A percentile compares a stretch with the other conserved stretches of the same genome.
Evolutionary conservation across 805 yeast genomes (phyloP).

Genomic region (Torulaspora gathmanii): DNA sequence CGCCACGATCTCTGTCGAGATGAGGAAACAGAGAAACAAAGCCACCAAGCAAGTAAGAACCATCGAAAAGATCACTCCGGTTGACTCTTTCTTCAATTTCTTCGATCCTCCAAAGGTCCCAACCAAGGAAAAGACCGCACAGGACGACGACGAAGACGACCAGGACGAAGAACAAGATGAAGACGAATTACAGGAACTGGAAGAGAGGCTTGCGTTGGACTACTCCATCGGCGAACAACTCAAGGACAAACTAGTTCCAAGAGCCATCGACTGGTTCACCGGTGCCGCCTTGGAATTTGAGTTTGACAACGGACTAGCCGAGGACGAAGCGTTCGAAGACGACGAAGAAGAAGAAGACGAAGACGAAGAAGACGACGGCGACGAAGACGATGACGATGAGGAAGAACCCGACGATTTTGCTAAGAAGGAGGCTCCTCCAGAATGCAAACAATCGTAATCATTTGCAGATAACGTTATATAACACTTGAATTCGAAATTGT

Average conservation of each 20-base stretch:
- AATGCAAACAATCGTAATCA: slow-evolving; percentile 62
- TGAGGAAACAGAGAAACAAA: slow-evolving; percentile 96
- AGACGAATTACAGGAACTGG: slow-evolving; percentile 70
- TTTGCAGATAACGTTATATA: too few relatives aligned
- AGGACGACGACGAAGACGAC: slow-evolving; percentile 50
- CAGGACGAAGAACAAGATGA: slow-evolving; percentile 44
- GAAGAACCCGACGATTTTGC: slow-evolving; percentile 42
- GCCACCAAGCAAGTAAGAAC: slow-evolving; percentile 94
- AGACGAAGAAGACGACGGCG: slow-evolving; percentile 45
- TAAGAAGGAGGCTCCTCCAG: slow-evolving; percentile 60
- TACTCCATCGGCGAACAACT: slow-evolving; percentile 94
- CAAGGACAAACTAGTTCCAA: slow-evolving; percentile 91
- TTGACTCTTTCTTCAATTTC: slow-evolving; percentile 91
- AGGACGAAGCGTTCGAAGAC: slow-evolving; percentile 53
- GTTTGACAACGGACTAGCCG: slow-evolving; percentile 56
- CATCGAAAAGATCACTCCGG: slow-evolving; percentile 89
- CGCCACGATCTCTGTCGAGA: slow-evolving; percentile 81
- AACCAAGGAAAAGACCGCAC: slow-evolving; percentile 27
- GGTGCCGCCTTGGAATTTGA: slow-evolving; percentile 89
- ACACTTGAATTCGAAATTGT: too few relatives aligned
- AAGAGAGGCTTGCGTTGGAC: slow-evolving; percentile 81
- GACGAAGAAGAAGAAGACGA: slow-evolving; percentile 63
- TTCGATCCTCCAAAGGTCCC: slow-evolving; percentile 89
- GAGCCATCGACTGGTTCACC: slow-evolving; percentile 98
- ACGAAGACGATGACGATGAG: slow-evolving; percentile 40